Percentiles rank a stretch among this genome's conserved stretches.
Evolutionary conservation across 352 stramenopile species (phyloP).

Genomic region (Globisporangium solare): DNA sequence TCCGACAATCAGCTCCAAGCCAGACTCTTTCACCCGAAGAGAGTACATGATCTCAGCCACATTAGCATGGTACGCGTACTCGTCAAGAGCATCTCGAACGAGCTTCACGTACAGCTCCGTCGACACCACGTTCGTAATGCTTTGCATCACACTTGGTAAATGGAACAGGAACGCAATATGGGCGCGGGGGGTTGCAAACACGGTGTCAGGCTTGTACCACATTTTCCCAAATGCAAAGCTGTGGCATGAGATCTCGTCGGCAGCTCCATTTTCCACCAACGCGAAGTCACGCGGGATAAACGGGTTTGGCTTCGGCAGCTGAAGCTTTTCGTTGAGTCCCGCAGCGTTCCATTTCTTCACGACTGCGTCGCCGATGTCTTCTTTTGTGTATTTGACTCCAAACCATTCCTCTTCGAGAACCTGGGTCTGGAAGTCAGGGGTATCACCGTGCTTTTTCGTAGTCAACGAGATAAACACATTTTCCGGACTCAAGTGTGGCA

Average conservation of each 20-base stretch:
- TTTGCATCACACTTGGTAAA: conserved; percentile 42
- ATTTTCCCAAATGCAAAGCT: conserved; percentile 42
- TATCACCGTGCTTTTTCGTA: conserved; percentile 36
- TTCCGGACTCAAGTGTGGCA: conserved; percentile 39
- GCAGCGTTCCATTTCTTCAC: conserved; percentile 37
- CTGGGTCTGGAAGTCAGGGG: conserved; percentile 32
- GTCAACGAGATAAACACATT: conserved; percentile 52
- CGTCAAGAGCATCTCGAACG: conserved; percentile 60
- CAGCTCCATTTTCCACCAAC: conserved; percentile 27
- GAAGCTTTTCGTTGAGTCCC: conserved; percentile 34
- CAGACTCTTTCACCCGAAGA: conserved; percentile 55
- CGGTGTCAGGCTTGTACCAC: conserved; percentile 58
- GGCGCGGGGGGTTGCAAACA: conserved; percentile 58
- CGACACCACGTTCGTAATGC: conserved; percentile 31
- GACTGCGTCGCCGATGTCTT: conserved; percentile 27
- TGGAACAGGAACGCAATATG: conserved; percentile 51
- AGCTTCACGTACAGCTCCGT: conserved; percentile 61
- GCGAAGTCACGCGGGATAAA: conserved; percentile 72
- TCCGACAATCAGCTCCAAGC: conserved; percentile 62
- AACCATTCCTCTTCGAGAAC: conserved; percentile 59
- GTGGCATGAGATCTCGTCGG: conserved; percentile 25
- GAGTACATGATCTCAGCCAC: conserved; percentile 72
- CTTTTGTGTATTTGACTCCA: conserved; percentile 45
- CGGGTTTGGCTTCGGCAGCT: conserved; percentile 53
- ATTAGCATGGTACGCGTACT: conserved; percentile 72